Conservation (phyloP, 202 grass and related monocot genomes). For the Bolboschoenoplectus hybrid region DNA sequence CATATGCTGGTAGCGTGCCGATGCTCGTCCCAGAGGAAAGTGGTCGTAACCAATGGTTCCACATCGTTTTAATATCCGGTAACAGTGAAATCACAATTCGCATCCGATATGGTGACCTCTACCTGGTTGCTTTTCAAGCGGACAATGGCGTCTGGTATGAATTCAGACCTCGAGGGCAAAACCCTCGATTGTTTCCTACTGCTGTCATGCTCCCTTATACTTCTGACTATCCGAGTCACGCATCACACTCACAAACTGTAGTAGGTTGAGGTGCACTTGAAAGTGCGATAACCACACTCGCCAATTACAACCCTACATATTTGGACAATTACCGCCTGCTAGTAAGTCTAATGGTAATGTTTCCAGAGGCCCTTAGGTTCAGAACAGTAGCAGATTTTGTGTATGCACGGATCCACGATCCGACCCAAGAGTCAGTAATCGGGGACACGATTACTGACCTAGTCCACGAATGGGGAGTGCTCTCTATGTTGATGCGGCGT, state of each 20-base stretch:
- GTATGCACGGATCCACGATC: neutral
- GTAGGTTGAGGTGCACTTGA: neutral
- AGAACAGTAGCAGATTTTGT: neutral
- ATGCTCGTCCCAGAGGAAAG: neutral
- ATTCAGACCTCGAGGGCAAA: neutral
- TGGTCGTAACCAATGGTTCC: neutral
- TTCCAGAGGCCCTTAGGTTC: conserved; percentile 40
- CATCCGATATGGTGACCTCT: conserved; percentile 14
- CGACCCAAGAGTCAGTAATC: neutral
- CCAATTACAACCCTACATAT: neutral
- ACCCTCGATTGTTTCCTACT: neutral
- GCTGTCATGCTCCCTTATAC: neutral
- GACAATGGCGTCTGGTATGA: conserved; percentile 31
- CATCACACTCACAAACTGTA: neutral
- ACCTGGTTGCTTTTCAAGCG: conserved; percentile 30
- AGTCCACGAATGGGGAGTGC: neutral
- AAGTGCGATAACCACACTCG: neutral
- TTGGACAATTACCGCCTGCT: too few relatives aligned
- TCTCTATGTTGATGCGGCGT: conserved; percentile 16
- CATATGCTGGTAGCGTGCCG: neutral
- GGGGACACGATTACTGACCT: neutral
- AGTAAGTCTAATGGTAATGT: conserved; percentile 29
- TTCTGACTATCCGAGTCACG: neutral
- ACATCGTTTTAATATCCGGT: neutral
- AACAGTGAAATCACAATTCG: conserved; percentile 24